phyloP scores from a whole-genome alignment of 306 rosid species.

The Cucumis cinereus region DNA sequence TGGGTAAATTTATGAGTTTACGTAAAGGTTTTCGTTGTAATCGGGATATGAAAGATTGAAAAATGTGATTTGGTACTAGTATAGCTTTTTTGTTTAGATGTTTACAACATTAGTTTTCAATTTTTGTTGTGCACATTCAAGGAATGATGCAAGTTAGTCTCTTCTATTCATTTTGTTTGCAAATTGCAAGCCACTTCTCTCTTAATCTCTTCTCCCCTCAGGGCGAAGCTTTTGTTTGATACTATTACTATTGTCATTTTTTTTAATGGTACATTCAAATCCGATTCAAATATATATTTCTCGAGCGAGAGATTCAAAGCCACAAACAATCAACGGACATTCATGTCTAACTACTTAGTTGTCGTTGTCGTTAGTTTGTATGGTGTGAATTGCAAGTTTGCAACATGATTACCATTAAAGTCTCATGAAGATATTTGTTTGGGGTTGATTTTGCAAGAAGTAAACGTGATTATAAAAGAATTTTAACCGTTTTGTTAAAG shows the following conservation, averaged over 20 bases:
- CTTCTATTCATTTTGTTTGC: background rate
- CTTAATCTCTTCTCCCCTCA: background rate
- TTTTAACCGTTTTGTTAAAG: too few relatives aligned
- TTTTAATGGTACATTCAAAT: too few relatives aligned
- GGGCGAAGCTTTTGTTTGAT: background rate
- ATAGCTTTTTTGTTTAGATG: slow-evolving; percentile 4
- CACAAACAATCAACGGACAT: background rate
- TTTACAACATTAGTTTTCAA: background rate
- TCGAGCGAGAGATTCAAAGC: background rate
- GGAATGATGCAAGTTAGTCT: background rate
- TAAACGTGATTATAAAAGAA: too few relatives aligned
- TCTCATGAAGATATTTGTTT: too few relatives aligned
- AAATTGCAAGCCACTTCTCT: background rate
- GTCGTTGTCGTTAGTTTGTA: background rate
- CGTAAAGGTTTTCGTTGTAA: slow-evolving; percentile 40
- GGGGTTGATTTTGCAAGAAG: too few relatives aligned
- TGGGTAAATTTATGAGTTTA: slow-evolving; percentile 33
- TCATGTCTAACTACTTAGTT: background rate
- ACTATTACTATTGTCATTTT: too few relatives aligned
- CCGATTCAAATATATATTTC: background rate
- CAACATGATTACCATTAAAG: background rate
- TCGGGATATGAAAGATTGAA: slow-evolving; percentile 31
- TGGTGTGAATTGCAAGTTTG: background rate
- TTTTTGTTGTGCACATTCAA: background rate
- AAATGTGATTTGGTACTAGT: slow-evolving; percentile 23